These are phyloP conservation scores for Sedum album DNA, from an alignment of 164 flowering plant genomes.

Conservation along the genomic window DNA sequence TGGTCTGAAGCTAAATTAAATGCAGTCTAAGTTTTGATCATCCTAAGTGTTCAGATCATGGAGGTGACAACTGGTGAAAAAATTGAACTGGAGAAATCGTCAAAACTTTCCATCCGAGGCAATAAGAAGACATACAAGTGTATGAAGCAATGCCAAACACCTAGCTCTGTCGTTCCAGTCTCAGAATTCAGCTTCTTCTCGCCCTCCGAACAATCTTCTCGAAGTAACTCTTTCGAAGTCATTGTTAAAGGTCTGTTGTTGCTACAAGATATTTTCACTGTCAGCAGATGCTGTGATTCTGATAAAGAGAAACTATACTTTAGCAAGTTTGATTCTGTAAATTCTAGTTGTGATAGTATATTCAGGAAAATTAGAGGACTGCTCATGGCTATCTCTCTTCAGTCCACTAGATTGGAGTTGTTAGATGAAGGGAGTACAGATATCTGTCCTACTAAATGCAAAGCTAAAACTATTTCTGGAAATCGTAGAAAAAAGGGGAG, in stretches of 20 bases:
- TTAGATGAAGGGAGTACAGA: conserved; percentile 38
- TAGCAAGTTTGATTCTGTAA: conserved; percentile 57
- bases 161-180: conserved; percentile 12
- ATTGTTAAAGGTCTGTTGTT: conserved; percentile 37
- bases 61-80: conserved; percentile 37
- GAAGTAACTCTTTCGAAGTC: conserved; percentile 21
- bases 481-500: conserved; percentile 55
- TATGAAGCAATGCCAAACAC: not conserved
- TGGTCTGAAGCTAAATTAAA: too few relatives aligned
- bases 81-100: conserved; percentile 24
- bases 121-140: not conserved
- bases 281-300: conserved; percentile 26
- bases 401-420: conserved; percentile 70
- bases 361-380: conserved; percentile 63
- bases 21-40: not conserved
- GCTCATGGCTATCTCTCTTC: conserved; percentile 70
- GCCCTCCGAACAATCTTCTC: conserved; percentile 21
- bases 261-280: conserved; percentile 47
- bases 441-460: conserved; percentile 27
- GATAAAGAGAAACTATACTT: conserved; percentile 46
- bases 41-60: conserved; percentile 47
- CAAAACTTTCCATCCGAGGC: conserved; percentile 18
- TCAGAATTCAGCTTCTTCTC: conserved; percentile 21
- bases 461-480: conserved; percentile 32
- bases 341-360: conserved; percentile 52